Conservation (phyloP, 768 basidiomycete species). For the Myochromella boudieri region DNA sequence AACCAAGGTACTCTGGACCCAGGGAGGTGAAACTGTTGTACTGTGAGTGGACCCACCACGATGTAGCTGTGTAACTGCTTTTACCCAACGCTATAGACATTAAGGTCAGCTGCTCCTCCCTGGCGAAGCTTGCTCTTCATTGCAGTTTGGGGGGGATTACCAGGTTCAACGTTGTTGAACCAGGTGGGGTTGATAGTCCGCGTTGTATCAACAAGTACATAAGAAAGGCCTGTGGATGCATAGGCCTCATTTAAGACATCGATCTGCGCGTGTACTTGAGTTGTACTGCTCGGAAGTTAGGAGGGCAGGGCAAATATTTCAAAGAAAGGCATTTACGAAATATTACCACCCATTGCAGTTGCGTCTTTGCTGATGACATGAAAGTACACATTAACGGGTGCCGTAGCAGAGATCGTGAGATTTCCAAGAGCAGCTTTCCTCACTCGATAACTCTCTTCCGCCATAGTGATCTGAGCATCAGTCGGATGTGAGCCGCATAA, state of each 20-base stretch:
- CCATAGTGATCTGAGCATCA: too few relatives aligned
- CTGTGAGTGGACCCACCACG: background rate
- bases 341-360: conserved; percentile 36
- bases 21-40: conserved; percentile 23
- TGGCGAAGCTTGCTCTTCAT: conserved; percentile 48
- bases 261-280: conserved; percentile 24
- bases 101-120: conserved; percentile 41
- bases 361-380: conserved; percentile 34
- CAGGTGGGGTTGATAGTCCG: conserved; percentile 45
- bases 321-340: conserved; percentile 33
- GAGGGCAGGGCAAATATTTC: background rate
- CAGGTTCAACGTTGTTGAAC: conserved; percentile 46
- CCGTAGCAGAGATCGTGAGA: background rate
- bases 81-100: conserved; percentile 51
- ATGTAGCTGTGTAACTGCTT: too few relatives aligned
- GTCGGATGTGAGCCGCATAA: too few relatives aligned
- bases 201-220: conserved; percentile 36
- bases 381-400: conserved; percentile 23
- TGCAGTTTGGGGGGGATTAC: conserved; percentile 33
- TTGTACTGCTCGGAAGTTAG: conserved; percentile 3
- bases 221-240: conserved; percentile 32
- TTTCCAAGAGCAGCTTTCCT: too few relatives aligned
- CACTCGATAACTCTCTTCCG: too few relatives aligned
- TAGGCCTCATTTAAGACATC: conserved; percentile 43
- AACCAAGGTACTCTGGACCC: conserved; percentile 42